Conservation (phyloP, 345 rosid species). For the Lumnitzera racemosa region DNA sequence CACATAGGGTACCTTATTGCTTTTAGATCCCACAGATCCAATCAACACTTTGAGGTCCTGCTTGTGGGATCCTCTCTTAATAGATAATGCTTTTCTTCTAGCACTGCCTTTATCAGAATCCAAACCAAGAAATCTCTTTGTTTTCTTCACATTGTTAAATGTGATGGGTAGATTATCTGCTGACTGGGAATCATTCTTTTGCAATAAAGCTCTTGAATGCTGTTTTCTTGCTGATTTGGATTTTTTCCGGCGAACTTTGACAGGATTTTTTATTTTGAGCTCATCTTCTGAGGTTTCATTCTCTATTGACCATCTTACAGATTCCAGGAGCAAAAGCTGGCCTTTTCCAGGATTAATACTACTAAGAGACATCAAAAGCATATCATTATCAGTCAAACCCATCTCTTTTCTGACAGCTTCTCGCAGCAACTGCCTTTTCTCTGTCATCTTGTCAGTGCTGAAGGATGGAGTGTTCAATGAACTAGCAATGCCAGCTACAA, state of each 20-base stretch:
- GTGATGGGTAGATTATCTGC: slow-evolving; percentile 16
- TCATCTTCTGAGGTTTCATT: slow-evolving; percentile 19
- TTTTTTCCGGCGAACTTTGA: slow-evolving; percentile 17
- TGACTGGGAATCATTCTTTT: slow-evolving; percentile 18
- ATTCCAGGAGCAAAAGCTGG: slow-evolving; percentile 81
- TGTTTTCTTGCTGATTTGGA: slow-evolving; percentile 35
- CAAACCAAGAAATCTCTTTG: slow-evolving; percentile 15
- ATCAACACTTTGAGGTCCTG: slow-evolving; percentile 67
- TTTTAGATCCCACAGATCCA: slow-evolving; percentile 97
- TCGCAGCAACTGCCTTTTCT: slow-evolving; percentile 50
- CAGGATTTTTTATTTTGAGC: slow-evolving; percentile 30
- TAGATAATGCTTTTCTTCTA: slow-evolving; percentile 22
- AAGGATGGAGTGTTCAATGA: slow-evolving; percentile 66
- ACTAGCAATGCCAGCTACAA: slow-evolving; percentile 70
- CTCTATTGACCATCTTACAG: slow-evolving; percentile 41
- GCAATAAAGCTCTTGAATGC: slow-evolving; percentile 62
- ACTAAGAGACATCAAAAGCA: slow-evolving; percentile 89
- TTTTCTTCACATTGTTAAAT: slow-evolving; percentile 4
- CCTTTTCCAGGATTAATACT: slow-evolving; percentile 94
- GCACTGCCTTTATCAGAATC: slow-evolving; percentile 10
- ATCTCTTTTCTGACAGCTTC: slow-evolving; percentile 66
- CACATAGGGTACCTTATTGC: slow-evolving; percentile 80
- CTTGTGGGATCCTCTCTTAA: slow-evolving; percentile 21
- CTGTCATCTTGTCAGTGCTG: slow-evolving; percentile 54
- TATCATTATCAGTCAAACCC: slow-evolving; percentile 62